These are phyloP conservation scores for Daphne laureola DNA, from an alignment of 441 rosid genomes.

Conservation along the genomic window DNA sequence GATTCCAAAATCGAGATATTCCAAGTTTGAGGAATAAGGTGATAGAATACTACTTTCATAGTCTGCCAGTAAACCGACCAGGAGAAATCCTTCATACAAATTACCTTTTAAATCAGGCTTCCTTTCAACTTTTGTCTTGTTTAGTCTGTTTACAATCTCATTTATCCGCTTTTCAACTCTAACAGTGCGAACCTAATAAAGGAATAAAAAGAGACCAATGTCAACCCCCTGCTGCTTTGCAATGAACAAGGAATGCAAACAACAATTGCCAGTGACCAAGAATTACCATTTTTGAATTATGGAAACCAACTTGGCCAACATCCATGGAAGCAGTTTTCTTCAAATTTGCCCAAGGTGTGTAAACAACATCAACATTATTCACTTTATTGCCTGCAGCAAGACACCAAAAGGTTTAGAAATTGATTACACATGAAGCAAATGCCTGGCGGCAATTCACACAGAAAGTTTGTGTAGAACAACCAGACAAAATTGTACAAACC, in stretches of 20 bases:
- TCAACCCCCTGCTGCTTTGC: neutral
- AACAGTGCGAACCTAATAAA: constrained; percentile 68
- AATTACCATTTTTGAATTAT: constrained; percentile 76
- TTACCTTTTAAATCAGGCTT: constrained; percentile 87
- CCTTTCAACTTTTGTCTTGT: constrained; percentile 86
- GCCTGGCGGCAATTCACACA: too few relatives aligned
- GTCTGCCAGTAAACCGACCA: neutral
- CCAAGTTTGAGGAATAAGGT: neutral
- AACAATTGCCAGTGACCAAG: constrained; percentile 4
- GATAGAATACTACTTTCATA: neutral
- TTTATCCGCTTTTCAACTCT: constrained; percentile 90
- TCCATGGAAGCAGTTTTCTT: constrained; percentile 97
- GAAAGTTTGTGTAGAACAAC: neutral
- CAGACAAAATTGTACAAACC: neutral
- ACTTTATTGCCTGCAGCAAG: constrained; percentile 76
- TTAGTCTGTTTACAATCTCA: constrained; percentile 85
- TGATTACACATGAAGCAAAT: neutral
- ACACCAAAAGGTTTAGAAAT: neutral
- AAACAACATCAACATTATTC: constrained; percentile 89
- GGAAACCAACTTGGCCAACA: constrained; percentile 98
- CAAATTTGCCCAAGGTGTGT: constrained; percentile 92
- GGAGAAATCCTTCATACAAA: constrained; percentile 6
- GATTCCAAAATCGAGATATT: neutral
- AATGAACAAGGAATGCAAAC: neutral
- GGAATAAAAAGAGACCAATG: constrained; percentile 11